A percentile compares a stretch with the other conserved stretches of the same genome.
phyloP scores from a whole-genome alignment of 75 land plant genomes.

The Pinus tabuliformis region DNA sequence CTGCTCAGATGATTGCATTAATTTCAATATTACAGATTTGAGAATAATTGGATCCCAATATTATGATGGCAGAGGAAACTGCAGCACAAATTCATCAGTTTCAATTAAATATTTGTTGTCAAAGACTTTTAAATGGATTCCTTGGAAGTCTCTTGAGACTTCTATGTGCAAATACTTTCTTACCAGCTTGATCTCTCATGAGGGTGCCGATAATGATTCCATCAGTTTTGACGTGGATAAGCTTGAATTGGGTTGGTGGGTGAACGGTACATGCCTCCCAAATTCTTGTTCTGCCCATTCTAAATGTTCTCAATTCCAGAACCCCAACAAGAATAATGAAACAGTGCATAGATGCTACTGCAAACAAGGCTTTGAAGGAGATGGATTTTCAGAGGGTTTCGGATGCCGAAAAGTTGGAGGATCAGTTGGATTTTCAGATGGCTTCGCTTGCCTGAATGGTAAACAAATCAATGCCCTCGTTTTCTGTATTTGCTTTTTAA shows the following conservation, averaged over 20 bases:
- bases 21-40: neutral
- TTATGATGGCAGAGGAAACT: neutral
- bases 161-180: neutral
- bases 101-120: neutral
- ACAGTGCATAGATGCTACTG: conserved; percentile 5
- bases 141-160: neutral
- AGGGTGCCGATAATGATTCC: neutral
- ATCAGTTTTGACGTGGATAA: conserved; percentile 7
- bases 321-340: neutral
- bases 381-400: conserved; percentile 7
- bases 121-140: neutral
- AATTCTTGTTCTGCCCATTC: conserved; percentile 2
- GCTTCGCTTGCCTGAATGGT: no score
- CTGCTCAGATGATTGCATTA: neutral
- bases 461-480: no score
- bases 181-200: neutral
- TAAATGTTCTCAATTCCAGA: neutral
- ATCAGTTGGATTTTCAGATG: no score
- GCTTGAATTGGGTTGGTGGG: neutral
- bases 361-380: neutral
- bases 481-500: no score
- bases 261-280: neutral
- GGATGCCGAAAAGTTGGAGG: conserved; percentile 3
- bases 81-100: neutral
- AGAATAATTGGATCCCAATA: no score